Base-by-base conservation (phyloP, 805 yeast species). In the Grigorovia jiainica region DNA sequence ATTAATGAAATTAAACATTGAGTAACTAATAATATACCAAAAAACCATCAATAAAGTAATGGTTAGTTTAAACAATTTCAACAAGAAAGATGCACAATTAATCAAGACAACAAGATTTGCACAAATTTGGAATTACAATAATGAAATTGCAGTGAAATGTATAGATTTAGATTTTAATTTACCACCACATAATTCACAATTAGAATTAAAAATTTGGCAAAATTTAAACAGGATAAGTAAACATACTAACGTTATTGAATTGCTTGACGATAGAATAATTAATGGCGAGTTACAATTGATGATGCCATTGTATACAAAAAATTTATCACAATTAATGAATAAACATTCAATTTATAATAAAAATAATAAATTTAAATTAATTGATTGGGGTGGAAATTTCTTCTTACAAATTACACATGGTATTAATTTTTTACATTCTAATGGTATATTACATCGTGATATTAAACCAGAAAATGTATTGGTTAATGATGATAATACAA, bases 381-480 rank as follows among this genome's bases (percentile, higher is more conserved):
- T 55, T 30, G 19, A 38, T 13, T 39, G 50, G 27, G 48, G 54
- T 1, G 33, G 36, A 10, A 46, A 70, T 62, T 86, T 87, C 58
- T 78, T 85, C 66, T 71, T 70, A 34, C 86, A 86, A 60, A 64
- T 89, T 40, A 68, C 86, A 42, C 72, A 70, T 49, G 96, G 95
- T 7, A 68, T 89, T 47, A 85, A 82, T 53, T 87, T 72, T 58
- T 74, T 87, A 15, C 96, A 87, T 62, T 76, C 85, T 8, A 76
- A 80, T 76, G 94, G 94, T 13, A 84, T 89, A 45, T 87, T 89
- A 71, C 97, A 89, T 58, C 71, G 97, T 54, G 97, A 89, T 64
- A 87, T 89, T 43, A 89, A 89, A 63, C 95, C 95, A 8, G 95
- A 87, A 53, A 89, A 89, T 61, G 80, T 89, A 46, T 38, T 52